Percentiles rank a stretch among this genome's conserved stretches.
phyloP scores from a whole-genome alignment of 192 early-diverging fungal species.

The Entomortierella parvispora region DNA sequence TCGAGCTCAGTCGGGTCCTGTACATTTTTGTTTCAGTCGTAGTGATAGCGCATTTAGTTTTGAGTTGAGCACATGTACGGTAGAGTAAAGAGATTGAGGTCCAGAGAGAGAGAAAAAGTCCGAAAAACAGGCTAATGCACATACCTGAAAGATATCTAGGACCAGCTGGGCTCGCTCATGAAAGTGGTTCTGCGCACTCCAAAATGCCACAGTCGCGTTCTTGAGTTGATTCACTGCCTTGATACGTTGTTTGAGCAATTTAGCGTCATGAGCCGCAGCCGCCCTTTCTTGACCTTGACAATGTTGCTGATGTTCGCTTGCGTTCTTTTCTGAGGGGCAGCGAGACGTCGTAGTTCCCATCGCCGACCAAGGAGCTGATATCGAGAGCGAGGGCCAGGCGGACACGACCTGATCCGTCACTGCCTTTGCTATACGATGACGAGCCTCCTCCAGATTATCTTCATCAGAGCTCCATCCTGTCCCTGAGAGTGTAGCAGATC shows the following conservation, averaged over 20 bases:
- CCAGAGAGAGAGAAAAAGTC: constrained; percentile 2
- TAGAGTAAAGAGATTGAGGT: no score
- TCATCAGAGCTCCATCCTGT: background rate
- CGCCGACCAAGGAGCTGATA: background rate
- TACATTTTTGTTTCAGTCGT: background rate
- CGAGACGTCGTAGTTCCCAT: no score
- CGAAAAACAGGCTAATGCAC: background rate
- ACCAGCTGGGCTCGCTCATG: constrained; percentile 30
- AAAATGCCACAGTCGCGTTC: constrained; percentile 19
- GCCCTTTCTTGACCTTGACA: background rate
- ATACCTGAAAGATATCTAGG: constrained; percentile 31
- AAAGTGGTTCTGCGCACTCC: constrained; percentile 24
- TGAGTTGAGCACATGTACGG: no score
- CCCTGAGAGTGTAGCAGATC: background rate
- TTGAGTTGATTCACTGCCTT: constrained; percentile 24
- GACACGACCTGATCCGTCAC: background rate
- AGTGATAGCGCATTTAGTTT: no score
- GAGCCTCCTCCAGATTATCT: constrained; percentile 7
- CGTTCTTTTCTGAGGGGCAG: background rate
- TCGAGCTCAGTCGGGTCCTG: constrained; percentile 36
- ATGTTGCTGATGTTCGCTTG: constrained; percentile 10
- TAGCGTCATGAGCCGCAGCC: background rate
- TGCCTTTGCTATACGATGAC: background rate
- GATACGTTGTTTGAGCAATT: constrained; percentile 11
- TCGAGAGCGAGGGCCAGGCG: background rate